A percentile compares a stretch with the other conserved stretches of the same genome.
Conservation (phyloP, 2,329 filamentous ascomycete genomes). For the Sarocladium oryzae region DNA sequence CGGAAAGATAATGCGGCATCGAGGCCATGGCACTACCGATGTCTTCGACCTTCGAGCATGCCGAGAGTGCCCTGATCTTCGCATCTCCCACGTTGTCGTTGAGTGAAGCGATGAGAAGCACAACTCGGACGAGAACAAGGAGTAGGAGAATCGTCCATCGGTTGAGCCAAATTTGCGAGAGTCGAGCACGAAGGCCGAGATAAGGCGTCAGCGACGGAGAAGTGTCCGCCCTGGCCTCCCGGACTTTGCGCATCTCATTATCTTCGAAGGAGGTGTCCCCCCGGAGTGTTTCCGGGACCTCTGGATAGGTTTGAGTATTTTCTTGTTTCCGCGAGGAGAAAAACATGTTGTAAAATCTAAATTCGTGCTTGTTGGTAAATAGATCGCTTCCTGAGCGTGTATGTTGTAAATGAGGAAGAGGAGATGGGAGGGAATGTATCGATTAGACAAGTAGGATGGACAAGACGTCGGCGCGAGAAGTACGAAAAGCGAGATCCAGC, state of each 20-base stretch:
- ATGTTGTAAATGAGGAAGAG: slow-evolving; percentile 8
- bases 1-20: slow-evolving; percentile 91
- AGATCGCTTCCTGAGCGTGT: slow-evolving; percentile 6
- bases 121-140: slow-evolving; percentile 73
- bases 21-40: slow-evolving; percentile 94
- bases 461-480: background rate
- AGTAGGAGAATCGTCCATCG: slow-evolving; percentile 89
- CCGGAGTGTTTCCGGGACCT: slow-evolving; percentile 30
- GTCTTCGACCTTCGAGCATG: slow-evolving; percentile 87
- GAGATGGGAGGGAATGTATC: background rate
- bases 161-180: slow-evolving; percentile 97
- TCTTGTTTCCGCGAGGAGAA: slow-evolving; percentile 24
- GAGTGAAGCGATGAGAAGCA: slow-evolving; percentile 69
- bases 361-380: slow-evolving; percentile 20
- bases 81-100: slow-evolving; percentile 70
- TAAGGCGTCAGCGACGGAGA: slow-evolving; percentile 77
- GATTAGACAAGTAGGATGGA: background rate
- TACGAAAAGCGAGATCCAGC: background rate
- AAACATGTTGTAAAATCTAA: slow-evolving; percentile 28
- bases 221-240: slow-evolving; percentile 42
- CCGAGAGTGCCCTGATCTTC: slow-evolving; percentile 73
- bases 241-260: slow-evolving; percentile 23
- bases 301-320: slow-evolving; percentile 26
- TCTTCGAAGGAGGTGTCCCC: slow-evolving; percentile 30
- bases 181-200: slow-evolving; percentile 77